phyloP scores from a whole-genome alignment of 805 yeast genomes.

The Wickerhamomyces tratensis region DNA sequence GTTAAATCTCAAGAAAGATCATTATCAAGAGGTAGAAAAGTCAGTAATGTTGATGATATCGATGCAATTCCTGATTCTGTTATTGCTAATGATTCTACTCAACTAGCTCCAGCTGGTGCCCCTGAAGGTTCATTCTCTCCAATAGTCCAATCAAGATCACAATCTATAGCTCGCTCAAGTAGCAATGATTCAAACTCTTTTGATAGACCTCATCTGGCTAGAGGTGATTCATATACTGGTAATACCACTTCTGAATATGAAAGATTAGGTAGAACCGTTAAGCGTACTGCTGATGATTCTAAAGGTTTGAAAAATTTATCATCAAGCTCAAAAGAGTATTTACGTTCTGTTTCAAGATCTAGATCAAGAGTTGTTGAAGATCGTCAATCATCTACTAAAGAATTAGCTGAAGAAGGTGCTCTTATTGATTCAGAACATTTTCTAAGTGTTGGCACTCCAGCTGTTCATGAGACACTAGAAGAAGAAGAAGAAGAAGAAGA shows the following conservation, averaged over 20 bases:
- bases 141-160: slow-evolving; percentile 18
- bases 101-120: slow-evolving; percentile 35
- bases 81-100: slow-evolving; percentile 26
- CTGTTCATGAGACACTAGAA: slow-evolving; percentile 6
- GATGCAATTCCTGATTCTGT: slow-evolving; percentile 22
- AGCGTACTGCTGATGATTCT: slow-evolving; percentile 9
- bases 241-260: slow-evolving; percentile 26
- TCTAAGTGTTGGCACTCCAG: background rate
- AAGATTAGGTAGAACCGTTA: slow-evolving; percentile 14
- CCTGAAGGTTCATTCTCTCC: slow-evolving; percentile 32
- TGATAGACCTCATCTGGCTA: slow-evolving; percentile 54
- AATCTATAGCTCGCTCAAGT: slow-evolving; percentile 8
- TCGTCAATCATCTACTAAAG: slow-evolving; percentile 21
- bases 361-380: slow-evolving; percentile 40
- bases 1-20: slow-evolving; percentile 6
- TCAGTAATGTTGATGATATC: background rate
- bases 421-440: slow-evolving; percentile 30
- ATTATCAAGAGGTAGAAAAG: slow-evolving; percentile 5
- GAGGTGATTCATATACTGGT: slow-evolving; percentile 69
- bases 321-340: slow-evolving; percentile 31
- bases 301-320: slow-evolving; percentile 19
- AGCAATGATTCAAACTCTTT: background rate
- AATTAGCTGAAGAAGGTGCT: slow-evolving; percentile 48
- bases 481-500: slow-evolving; percentile 7
- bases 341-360: slow-evolving; percentile 59